These are phyloP conservation scores for Schizonepeta tenuifolia DNA, from an alignment of 257 asterid species.

Conservation along the genomic window DNA sequence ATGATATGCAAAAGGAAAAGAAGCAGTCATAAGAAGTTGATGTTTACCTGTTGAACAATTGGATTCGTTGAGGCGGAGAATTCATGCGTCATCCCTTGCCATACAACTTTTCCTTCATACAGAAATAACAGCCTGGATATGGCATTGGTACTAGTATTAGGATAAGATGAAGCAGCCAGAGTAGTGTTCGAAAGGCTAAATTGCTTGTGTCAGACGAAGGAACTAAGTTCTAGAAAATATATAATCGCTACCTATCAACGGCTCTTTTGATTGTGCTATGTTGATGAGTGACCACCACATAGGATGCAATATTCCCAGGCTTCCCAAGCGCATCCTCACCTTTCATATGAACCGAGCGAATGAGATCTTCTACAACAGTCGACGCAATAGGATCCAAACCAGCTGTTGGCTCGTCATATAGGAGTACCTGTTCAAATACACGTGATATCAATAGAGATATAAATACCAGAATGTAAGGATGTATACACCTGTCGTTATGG, in stretches of 20 bases:
- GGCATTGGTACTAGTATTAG: slow-evolving; percentile 25
- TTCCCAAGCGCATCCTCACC: slow-evolving; percentile 85
- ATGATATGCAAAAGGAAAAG: background rate
- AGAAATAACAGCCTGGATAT: slow-evolving; percentile 73
- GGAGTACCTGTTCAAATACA: slow-evolving; percentile 70
- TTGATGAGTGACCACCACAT: slow-evolving; percentile 95
- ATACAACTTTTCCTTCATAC: slow-evolving; percentile 87
- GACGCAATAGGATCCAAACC: slow-evolving; percentile 99
- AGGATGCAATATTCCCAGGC: slow-evolving; percentile 96
- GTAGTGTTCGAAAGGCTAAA: slow-evolving; percentile 19
- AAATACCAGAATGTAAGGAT: slow-evolving; percentile 12
- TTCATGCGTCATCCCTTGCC: slow-evolving; percentile 98
- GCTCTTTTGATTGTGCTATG: slow-evolving; percentile 98
- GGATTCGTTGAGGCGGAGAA: slow-evolving; percentile 85
- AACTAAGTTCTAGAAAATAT: slow-evolving; percentile 5
- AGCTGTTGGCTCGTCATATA: slow-evolving; percentile 98
- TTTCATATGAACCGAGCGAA: slow-evolving; percentile 88
- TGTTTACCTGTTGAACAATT: slow-evolving; percentile 84
- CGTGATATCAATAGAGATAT: slow-evolving; percentile 12
- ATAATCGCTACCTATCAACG: slow-evolving; percentile 74
- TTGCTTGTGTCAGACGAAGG: slow-evolving; percentile 14
- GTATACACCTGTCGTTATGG: slow-evolving; percentile 2
- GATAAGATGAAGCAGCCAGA: background rate
- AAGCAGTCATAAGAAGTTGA: background rate
- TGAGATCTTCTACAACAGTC: slow-evolving; percentile 98